Percentiles rank a stretch among this genome's conserved stretches.
Evolutionary conservation across 805 yeast species (phyloP).

Genomic region (Ogataea sp.): DNA sequence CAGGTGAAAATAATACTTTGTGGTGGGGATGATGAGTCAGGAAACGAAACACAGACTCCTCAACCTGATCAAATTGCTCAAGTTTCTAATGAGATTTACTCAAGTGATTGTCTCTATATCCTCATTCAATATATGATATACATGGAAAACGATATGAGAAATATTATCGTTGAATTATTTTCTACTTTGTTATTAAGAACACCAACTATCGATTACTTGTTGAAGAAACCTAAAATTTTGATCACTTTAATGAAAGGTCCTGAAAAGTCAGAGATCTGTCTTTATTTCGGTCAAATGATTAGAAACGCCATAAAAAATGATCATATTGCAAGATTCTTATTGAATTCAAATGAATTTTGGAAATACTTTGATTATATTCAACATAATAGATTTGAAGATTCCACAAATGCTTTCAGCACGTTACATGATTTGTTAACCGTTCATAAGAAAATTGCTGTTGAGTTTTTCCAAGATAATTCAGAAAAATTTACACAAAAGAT

Average conservation of each 20-base stretch:
- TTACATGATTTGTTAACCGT: constrained; percentile 58
- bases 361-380: constrained; percentile 72
- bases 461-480: constrained; percentile 55
- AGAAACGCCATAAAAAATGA: constrained; percentile 83
- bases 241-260: constrained; percentile 60
- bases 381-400: constrained; percentile 74
- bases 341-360: constrained; percentile 67
- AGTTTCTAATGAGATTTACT: constrained; percentile 73
- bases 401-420: constrained; percentile 84
- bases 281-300: constrained; percentile 68
- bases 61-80: constrained; percentile 69
- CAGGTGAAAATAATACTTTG: constrained; percentile 56
- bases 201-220: constrained; percentile 82
- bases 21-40: constrained; percentile 45
- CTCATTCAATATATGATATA: constrained; percentile 52
- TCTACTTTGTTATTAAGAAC: constrained; percentile 68
- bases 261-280: constrained; percentile 63
- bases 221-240: constrained; percentile 59
- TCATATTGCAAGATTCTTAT: constrained; percentile 48
- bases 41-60: not conserved
- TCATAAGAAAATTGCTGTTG: constrained; percentile 63
- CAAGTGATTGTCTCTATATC: constrained; percentile 57
- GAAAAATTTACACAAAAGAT: constrained; percentile 52
- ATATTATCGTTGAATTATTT: constrained; percentile 69
- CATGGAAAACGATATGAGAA: constrained; percentile 84